Conservation (phyloP, 2,329 filamentous ascomycete species). For the Cordyceps militaris region DNA sequence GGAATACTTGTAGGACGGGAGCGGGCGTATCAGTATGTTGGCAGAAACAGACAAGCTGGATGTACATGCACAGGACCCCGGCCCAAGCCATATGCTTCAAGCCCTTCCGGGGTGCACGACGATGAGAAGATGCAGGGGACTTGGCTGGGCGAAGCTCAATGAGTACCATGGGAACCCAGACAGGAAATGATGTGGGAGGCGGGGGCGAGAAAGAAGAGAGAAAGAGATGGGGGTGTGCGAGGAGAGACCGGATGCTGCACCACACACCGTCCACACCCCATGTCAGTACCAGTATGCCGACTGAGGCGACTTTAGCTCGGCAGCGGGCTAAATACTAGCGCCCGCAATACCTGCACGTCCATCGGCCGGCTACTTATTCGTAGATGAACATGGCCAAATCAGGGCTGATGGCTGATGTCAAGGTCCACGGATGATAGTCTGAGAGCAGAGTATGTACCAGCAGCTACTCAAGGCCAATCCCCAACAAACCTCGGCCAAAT, state of each 20-base stretch:
- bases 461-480: not conserved
- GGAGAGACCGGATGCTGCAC: constrained; percentile 5
- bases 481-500: not conserved
- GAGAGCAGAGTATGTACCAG: not conserved
- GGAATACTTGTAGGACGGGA: constrained; percentile 10
- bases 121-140: constrained; percentile 11
- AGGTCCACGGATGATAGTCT: not conserved
- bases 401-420: not conserved
- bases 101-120: constrained; percentile 1
- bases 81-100: not conserved
- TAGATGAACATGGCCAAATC: not conserved
- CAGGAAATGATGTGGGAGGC: constrained; percentile 12
- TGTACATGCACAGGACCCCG: constrained; percentile 9
- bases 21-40: constrained; percentile 3
- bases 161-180: constrained; percentile 4
- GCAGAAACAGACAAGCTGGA: not conserved
- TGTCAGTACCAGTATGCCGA: not conserved
- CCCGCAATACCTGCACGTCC: not conserved
- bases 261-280: constrained; percentile 1
- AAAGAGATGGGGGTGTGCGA: constrained; percentile 1
- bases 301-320: not conserved
- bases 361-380: not conserved
- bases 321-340: constrained; percentile 2
- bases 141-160: constrained; percentile 1
- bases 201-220: not conserved